These are phyloP conservation scores for Tetrahymena borealis DNA, from an alignment of 73 alveolate species.

Conservation along the genomic window DNA sequence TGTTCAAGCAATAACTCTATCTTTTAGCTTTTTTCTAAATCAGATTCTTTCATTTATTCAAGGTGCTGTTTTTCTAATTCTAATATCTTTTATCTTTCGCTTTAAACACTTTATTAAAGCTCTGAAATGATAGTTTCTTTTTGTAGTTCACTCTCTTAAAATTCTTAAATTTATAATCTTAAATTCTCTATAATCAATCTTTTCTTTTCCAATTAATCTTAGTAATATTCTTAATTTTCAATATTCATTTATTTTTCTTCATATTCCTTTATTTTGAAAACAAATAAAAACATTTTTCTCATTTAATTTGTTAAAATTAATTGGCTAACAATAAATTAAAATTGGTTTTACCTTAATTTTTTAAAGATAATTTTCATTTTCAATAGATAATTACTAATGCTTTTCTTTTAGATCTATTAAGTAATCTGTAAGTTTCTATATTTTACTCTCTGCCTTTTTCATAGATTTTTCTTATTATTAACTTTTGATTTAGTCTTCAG, in stretches of 20 bases:
- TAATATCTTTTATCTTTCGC: neutral
- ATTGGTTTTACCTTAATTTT: neutral
- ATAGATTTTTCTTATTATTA: neutral
- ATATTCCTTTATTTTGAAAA: no score
- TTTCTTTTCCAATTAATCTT: neutral
- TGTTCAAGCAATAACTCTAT: neutral
- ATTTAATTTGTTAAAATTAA: neutral
- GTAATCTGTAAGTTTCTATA: neutral
- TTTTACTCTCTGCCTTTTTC: neutral
- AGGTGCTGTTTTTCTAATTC: neutral
- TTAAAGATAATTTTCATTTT: neutral
- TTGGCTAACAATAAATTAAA: neutral
- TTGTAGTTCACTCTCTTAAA: neutral
- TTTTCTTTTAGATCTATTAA: neutral
- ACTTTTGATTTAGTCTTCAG: neutral
- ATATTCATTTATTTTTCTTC: neutral
- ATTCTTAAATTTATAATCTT: neutral
- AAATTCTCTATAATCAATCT: neutral
- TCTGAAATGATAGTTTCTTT: neutral
- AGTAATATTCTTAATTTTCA: neutral
- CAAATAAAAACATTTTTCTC: neutral
- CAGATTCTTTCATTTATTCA: neutral
- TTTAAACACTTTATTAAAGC: neutral
- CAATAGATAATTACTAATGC: neutral
- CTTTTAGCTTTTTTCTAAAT: neutral